phyloP scores from a whole-genome alignment of 768 basidiomycete species.

The Collybia mongolica region DNA sequence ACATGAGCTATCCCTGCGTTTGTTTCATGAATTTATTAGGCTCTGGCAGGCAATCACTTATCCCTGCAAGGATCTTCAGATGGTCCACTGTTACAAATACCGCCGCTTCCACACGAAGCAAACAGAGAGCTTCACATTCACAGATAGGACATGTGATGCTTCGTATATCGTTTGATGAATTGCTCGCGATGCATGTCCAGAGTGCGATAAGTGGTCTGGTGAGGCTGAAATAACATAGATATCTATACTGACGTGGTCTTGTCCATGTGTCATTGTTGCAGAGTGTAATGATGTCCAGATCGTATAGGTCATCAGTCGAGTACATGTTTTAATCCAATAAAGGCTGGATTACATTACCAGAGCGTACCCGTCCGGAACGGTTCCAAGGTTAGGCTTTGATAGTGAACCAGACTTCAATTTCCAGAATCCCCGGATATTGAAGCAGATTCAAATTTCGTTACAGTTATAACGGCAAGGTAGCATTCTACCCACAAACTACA shows the following conservation, averaged over 20 bases:
- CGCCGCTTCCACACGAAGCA: too few species aligned
- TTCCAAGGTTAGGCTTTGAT: slow-evolving; percentile 9
- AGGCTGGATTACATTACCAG: too few species aligned
- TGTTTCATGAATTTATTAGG: not conserved
- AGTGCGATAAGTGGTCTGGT: not conserved
- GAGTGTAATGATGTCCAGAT: not conserved
- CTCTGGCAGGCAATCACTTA: not conserved
- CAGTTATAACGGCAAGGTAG: not conserved
- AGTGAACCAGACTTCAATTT: slow-evolving; percentile 32
- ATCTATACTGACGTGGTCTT: not conserved
- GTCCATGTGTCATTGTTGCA: not conserved
- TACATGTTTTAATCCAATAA: too few species aligned
- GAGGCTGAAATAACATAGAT: not conserved
- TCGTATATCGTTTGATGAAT: too few species aligned
- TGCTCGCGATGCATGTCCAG: too few species aligned
- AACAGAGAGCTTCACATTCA: too few species aligned
- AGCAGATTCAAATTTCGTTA: not conserved
- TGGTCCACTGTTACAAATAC: too few species aligned
- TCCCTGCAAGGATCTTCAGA: too few species aligned
- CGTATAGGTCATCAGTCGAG: too few species aligned
- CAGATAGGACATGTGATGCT: too few species aligned
- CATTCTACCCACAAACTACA: slow-evolving; percentile 24
- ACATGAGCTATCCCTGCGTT: not conserved
- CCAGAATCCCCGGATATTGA: slow-evolving; percentile 37
- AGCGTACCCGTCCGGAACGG: too few species aligned